Conservation (phyloP, 106 monocot species). For the Platanthera zijinensis region DNA sequence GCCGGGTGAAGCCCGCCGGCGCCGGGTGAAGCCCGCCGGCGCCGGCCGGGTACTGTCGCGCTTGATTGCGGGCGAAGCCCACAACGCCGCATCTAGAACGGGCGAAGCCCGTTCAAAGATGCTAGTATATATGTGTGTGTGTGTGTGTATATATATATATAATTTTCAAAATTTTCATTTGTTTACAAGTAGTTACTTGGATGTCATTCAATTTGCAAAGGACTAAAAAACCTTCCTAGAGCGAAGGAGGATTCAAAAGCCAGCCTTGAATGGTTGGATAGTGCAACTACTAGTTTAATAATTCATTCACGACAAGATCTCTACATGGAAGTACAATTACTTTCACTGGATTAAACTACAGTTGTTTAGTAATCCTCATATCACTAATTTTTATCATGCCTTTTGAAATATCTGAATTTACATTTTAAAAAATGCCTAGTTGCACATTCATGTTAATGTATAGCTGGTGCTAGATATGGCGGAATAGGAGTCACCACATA, state of each 20-base stretch:
- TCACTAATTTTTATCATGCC: not conserved
- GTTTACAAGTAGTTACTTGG: not conserved
- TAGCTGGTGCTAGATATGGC: not conserved
- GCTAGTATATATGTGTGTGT: no score
- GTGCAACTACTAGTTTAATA: not conserved
- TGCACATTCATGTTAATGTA: not conserved
- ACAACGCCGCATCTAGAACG: no score
- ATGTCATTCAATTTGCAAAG: not conserved
- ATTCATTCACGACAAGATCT: not conserved
- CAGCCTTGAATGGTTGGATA: not conserved
- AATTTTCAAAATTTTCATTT: not conserved
- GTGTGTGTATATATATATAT: no score
- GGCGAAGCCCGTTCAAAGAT: no score
- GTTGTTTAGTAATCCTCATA: not conserved
- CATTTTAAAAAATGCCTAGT: not conserved
- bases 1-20: no score
- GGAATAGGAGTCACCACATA: not conserved
- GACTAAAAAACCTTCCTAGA: not conserved
- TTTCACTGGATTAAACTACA: not conserved
- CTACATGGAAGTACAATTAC: not conserved
- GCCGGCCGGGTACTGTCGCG: no score
- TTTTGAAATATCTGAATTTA: not conserved
- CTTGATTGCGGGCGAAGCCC: no score
- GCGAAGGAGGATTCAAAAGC: not conserved
- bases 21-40: no score